These are phyloP conservation scores for Thalassiosira livingstoniorum DNA, from an alignment of 352 stramenopile species.

Conservation along the genomic window DNA sequence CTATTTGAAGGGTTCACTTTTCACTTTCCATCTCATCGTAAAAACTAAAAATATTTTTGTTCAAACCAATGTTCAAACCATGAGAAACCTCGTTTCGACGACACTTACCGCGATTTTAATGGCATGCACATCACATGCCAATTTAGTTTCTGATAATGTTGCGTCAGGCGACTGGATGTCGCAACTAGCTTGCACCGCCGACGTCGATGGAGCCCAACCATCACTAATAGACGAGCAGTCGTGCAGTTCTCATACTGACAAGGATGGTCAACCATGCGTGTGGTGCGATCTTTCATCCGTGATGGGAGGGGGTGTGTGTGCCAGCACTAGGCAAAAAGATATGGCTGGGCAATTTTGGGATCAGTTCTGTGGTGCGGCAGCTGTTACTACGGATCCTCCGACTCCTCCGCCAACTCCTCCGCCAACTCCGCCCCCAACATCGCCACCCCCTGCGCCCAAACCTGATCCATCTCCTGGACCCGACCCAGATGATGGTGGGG, in stretches of 20 bases:
- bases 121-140: not conserved
- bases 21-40: not conserved
- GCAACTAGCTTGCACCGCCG: slow-evolving; percentile 23
- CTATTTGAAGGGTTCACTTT: not conserved
- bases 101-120: not conserved
- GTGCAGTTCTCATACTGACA: slow-evolving; percentile 52
- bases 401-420: not conserved
- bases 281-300: slow-evolving; percentile 55
- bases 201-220: slow-evolving; percentile 26
- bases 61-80: no score
- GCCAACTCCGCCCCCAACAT: slow-evolving; percentile 3
- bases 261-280: slow-evolving; percentile 61
- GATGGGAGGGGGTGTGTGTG: slow-evolving; percentile 27
- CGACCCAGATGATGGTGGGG: not conserved
- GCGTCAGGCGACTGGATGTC: not conserved
- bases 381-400: not conserved
- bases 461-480: not conserved
- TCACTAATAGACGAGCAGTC: slow-evolving; percentile 37
- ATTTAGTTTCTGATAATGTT: not conserved
- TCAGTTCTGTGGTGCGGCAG: slow-evolving; percentile 13
- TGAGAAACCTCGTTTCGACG: no score
- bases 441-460: not conserved
- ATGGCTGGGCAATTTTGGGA: slow-evolving; percentile 39
- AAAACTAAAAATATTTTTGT: no score
- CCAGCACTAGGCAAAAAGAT: slow-evolving; percentile 21